A percentile compares a stretch with the other conserved stretches of the same genome.
phyloP scores from a whole-genome alignment of 805 yeast species.

The Candida sonorensis region DNA sequence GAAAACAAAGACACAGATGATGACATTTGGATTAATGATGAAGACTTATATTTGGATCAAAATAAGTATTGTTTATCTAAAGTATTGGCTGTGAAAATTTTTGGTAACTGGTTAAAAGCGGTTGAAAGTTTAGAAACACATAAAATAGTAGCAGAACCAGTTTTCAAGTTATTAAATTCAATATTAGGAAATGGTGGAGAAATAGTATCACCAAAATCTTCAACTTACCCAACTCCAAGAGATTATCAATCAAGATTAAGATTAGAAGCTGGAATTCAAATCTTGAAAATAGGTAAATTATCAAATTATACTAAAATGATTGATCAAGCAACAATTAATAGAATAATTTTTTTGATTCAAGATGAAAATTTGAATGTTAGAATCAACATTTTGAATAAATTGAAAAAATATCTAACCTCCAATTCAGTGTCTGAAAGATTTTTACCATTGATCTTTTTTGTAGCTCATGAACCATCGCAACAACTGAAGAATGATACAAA shows the following conservation, averaged over 20 bases:
- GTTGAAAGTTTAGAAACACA: constrained; percentile 31
- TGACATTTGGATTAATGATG: constrained; percentile 21
- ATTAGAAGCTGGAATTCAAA: constrained; percentile 56
- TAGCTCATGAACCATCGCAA: constrained; percentile 67
- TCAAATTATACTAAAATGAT: constrained; percentile 48
- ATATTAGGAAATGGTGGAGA: constrained; percentile 76
- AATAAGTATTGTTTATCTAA: constrained; percentile 19
- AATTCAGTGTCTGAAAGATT: constrained; percentile 57
- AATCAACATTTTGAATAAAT: constrained; percentile 35
- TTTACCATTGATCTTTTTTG: constrained; percentile 60
- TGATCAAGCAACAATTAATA: constrained; percentile 42
- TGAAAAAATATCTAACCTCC: constrained; percentile 45
- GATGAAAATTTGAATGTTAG: constrained; percentile 62
- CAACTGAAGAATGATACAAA: constrained; percentile 42
- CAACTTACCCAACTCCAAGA: constrained; percentile 54
- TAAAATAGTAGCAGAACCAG: constrained; percentile 47
- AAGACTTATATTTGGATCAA: constrained; percentile 10
- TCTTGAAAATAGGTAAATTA: constrained; percentile 57
- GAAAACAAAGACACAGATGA: constrained; percentile 42
- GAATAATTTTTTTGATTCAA: constrained; percentile 52
- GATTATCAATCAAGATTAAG: constrained; percentile 55
- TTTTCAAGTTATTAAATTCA: constrained; percentile 58
- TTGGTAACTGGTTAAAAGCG: constrained; percentile 47
- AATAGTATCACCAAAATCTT: constrained; percentile 40
- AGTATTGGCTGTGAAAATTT: constrained; percentile 40